A percentile compares a stretch with the other conserved stretches of the same genome.
Evolutionary conservation across 768 basidiomycete genomes (phyloP).

Genomic region (Rhizopogon sp.): DNA sequence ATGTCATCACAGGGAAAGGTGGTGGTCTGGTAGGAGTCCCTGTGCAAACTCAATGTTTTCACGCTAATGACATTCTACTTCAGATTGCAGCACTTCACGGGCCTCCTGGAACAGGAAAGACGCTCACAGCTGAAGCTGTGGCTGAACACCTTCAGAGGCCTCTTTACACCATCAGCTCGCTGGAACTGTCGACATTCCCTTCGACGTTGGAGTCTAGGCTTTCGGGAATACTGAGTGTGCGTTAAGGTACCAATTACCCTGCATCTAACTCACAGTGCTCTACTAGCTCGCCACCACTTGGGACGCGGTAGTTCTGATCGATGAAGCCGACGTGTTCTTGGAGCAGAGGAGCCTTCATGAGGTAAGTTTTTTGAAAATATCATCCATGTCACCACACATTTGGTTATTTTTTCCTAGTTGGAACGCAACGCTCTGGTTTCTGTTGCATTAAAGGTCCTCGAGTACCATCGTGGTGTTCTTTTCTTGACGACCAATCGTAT

Average conservation of each 20-base stretch:
- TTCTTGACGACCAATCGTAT: slow-evolving; percentile 45
- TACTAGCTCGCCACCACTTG: slow-evolving; percentile 51
- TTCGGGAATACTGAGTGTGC: slow-evolving; percentile 13
- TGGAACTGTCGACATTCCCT: slow-evolving; percentile 48
- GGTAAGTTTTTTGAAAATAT: neutral
- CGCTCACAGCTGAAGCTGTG: slow-evolving; percentile 55
- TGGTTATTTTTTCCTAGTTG: slow-evolving; percentile 17
- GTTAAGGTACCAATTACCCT: neutral
- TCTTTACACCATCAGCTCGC: slow-evolving; percentile 49
- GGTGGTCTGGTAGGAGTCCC: slow-evolving; percentile 49
- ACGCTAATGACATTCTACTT: neutral
- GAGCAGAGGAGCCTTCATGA: slow-evolving; percentile 32
- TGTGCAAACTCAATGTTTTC: neutral
- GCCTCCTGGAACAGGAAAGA: slow-evolving; percentile 37
- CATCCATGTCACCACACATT: neutral
- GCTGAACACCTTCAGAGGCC: slow-evolving; percentile 51
- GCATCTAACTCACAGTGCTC: slow-evolving; percentile 27
- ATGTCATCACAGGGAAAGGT: slow-evolving; percentile 62
- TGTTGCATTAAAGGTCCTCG: slow-evolving; percentile 57
- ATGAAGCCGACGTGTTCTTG: slow-evolving; percentile 31
- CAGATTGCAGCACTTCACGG: slow-evolving; percentile 21
- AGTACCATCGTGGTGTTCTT: slow-evolving; percentile 56
- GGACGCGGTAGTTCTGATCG: slow-evolving; percentile 55
- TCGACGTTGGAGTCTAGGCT: slow-evolving; percentile 37
- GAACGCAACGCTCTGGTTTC: slow-evolving; percentile 70